phyloP scores from a whole-genome alignment of 352 stramenopile species.

The Hyaloperonospora arabidopsidis region DNA sequence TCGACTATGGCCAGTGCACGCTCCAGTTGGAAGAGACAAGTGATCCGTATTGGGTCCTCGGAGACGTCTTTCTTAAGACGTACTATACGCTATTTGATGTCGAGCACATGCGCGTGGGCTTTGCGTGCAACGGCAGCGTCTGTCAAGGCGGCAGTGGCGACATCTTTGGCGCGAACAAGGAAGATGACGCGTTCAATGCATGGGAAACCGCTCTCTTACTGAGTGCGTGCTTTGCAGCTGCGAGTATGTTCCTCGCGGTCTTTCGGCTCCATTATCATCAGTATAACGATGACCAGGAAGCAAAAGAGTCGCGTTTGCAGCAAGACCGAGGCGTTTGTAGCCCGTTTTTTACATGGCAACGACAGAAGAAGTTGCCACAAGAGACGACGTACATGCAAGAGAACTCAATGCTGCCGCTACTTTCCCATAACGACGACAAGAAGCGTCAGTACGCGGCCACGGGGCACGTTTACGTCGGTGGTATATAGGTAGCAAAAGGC shows the following conservation, averaged over 20 bases:
- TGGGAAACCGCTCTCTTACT: slow-evolving; percentile 66
- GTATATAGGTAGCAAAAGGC: too few relatives aligned
- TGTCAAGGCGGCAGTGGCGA: slow-evolving; percentile 68
- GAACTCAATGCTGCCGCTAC: too few relatives aligned
- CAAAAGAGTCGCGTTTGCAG: slow-evolving; percentile 6
- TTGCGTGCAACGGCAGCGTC: slow-evolving; percentile 74
- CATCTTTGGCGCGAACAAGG: slow-evolving; percentile 44
- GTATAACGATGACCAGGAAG: slow-evolving; percentile 30
- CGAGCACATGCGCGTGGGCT: slow-evolving; percentile 82
- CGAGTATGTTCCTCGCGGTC: slow-evolving; percentile 73
- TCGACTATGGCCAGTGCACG: slow-evolving; percentile 60
- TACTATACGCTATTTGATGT: slow-evolving; percentile 89
- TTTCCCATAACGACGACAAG: too few relatives aligned
- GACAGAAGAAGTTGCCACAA: too few relatives aligned
- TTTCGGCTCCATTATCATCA: slow-evolving; percentile 77
- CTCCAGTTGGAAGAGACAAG: slow-evolving; percentile 70
- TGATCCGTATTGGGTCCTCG: slow-evolving; percentile 85
- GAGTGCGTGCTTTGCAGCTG: slow-evolving; percentile 60
- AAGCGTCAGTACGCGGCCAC: too few relatives aligned
- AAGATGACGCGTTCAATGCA: slow-evolving; percentile 33
- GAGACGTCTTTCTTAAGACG: slow-evolving; percentile 86
- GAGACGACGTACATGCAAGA: too few relatives aligned
- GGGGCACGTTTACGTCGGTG: too few relatives aligned
- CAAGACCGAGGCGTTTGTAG: too few relatives aligned
- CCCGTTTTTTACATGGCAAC: too few relatives aligned